Evolutionary conservation across 768 basidiomycete species (phyloP).

Genomic region (Russula foetens): DNA sequence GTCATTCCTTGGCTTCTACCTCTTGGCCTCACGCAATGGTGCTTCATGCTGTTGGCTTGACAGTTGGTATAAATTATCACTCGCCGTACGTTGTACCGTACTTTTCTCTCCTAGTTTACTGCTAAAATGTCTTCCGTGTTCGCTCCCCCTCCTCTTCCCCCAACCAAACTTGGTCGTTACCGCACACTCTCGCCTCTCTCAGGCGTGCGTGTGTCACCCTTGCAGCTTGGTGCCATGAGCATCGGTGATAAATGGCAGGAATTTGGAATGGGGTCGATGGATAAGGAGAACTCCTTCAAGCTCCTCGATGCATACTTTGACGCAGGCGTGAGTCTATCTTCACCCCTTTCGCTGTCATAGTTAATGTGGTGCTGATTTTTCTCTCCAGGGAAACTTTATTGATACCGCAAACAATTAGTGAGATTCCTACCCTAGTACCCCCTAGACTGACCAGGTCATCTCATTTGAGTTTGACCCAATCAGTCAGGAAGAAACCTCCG

Average conservation of each 20-base stretch:
- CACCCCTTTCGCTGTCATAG: background rate
- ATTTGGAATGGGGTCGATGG: constrained; percentile 34
- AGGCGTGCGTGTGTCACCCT: constrained; percentile 41
- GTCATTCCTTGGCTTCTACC: no score
- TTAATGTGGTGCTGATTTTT: constrained; percentile 29
- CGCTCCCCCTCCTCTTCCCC: background rate
- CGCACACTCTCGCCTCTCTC: constrained; percentile 34
- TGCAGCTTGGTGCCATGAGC: constrained; percentile 42
- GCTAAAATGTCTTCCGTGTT: background rate
- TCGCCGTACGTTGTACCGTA: no score
- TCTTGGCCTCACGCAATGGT: no score
- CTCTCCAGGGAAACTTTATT: constrained; percentile 40
- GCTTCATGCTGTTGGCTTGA: no score
- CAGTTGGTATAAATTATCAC: no score
- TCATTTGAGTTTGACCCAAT: background rate
- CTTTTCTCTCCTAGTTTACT: background rate
- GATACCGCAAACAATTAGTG: constrained; percentile 41
- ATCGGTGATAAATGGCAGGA: constrained; percentile 38
- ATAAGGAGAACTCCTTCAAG: constrained; percentile 35
- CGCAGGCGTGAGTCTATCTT: constrained; percentile 37
- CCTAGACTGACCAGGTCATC: no score
- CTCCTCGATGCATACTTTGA: constrained; percentile 39
- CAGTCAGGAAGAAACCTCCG: constrained; percentile 49
- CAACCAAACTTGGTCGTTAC: constrained; percentile 27
- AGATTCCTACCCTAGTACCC: constrained; percentile 1